phyloP scores from a whole-genome alignment of 208 protist genomes.

The Trypanosoma caninum region DNA sequence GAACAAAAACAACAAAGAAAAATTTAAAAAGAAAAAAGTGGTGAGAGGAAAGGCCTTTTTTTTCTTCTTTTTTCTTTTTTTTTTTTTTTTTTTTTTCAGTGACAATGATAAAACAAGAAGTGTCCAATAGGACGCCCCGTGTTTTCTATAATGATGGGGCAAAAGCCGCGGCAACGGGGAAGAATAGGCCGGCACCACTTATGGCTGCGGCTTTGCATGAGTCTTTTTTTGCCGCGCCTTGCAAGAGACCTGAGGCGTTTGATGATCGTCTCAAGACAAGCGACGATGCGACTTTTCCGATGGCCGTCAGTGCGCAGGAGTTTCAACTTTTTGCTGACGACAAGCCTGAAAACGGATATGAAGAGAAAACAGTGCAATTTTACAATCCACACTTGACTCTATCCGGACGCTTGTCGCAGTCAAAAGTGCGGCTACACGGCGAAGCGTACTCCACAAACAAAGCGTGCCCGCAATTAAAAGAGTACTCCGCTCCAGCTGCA shows the following conservation, averaged over 20 bases:
- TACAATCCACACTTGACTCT: background rate
- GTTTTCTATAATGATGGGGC: too few relatives aligned
- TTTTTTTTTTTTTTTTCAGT: background rate
- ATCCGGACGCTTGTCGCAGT: background rate
- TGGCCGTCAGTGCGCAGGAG: background rate
- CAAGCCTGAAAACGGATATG: background rate
- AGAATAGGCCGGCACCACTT: background rate
- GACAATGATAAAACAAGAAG: constrained; percentile 5
- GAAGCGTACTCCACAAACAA: background rate
- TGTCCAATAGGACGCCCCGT: background rate
- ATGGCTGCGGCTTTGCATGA: background rate
- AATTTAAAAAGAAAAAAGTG: too few relatives aligned
- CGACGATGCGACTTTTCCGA: background rate
- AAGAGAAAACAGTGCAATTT: background rate
- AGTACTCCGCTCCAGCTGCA: background rate
- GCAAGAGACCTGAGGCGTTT: background rate
- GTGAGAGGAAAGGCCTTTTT: background rate
- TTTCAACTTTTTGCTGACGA: background rate
- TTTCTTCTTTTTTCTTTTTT: constrained; percentile 8
- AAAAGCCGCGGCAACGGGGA: background rate
- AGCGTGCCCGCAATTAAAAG: background rate
- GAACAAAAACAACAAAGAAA: too few relatives aligned
- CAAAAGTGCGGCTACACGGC: background rate
- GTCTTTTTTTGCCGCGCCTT: background rate
- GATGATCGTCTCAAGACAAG: background rate